A percentile compares a stretch with the other conserved stretches of the same genome.
phyloP scores from a whole-genome alignment of 2,329 filamentous ascomycete genomes.

The Pyrenochaeta sp. region DNA sequence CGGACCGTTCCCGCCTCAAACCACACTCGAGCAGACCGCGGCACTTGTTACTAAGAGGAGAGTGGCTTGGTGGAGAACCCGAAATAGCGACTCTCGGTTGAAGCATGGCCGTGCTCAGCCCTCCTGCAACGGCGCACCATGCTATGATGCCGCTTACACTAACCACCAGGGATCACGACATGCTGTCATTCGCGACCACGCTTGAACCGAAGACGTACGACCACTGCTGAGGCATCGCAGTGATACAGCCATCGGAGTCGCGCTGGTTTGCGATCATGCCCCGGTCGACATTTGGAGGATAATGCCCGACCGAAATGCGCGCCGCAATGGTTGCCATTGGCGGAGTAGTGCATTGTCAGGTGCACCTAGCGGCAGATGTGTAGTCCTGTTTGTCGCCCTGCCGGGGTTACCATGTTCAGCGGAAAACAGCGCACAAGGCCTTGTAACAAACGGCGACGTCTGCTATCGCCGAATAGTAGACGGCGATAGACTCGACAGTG shows the following conservation, averaged over 20 bases:
- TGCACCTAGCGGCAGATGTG: constrained; percentile 30
- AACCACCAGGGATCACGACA: constrained; percentile 30
- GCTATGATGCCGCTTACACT: constrained; percentile 34
- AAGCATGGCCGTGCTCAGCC: constrained; percentile 40
- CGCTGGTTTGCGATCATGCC: constrained; percentile 18
- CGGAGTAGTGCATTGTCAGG: constrained; percentile 24
- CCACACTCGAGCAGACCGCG: constrained; percentile 31
- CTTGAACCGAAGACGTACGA: constrained; percentile 4
- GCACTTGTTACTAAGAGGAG: constrained; percentile 41
- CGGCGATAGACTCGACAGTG: constrained; percentile 15
- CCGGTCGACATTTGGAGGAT: constrained; percentile 21
- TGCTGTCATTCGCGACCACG: constrained; percentile 25
- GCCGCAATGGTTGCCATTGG: constrained; percentile 21
- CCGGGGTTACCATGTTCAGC: constrained; percentile 5
- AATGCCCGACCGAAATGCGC: constrained; percentile 20
- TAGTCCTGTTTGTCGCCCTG: constrained; percentile 24
- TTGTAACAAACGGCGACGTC: constrained; percentile 6
- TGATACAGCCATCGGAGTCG: constrained; percentile 4
- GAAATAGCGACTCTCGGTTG: constrained; percentile 40
- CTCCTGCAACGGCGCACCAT: constrained; percentile 36
- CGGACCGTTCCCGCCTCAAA: constrained; percentile 50
- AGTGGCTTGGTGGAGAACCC: constrained; percentile 40
- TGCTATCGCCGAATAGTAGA: constrained; percentile 17
- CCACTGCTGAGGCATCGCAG: constrained; percentile 11
- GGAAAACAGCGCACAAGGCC: constrained; percentile 12